Evolutionary conservation across 805 yeast genomes (phyloP).

Genomic region (Candida andamanensis): DNA sequence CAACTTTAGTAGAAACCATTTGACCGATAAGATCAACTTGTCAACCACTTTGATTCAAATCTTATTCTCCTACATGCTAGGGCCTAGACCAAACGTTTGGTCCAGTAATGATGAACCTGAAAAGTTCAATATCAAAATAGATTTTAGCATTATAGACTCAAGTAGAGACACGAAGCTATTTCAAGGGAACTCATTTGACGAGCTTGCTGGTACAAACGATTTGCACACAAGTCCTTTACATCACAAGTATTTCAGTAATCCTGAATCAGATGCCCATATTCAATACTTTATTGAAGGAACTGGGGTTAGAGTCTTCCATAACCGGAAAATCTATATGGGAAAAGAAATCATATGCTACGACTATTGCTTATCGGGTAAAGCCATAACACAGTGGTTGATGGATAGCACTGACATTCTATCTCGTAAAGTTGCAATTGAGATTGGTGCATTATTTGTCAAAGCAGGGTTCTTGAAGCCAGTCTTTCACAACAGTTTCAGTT

Average conservation of each 20-base stretch:
- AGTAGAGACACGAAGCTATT: neutral
- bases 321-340: slow-evolving; percentile 29
- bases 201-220: neutral
- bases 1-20: slow-evolving; percentile 56
- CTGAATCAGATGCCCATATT: slow-evolving; percentile 74
- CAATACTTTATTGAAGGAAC: slow-evolving; percentile 68
- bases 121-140: slow-evolving; percentile 4
- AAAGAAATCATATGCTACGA: slow-evolving; percentile 14
- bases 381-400: slow-evolving; percentile 80
- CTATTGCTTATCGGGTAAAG: slow-evolving; percentile 67
- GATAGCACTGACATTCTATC: slow-evolving; percentile 78
- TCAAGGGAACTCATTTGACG: neutral
- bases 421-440: slow-evolving; percentile 45
- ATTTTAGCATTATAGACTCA: slow-evolving; percentile 1
- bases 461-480: slow-evolving; percentile 2
- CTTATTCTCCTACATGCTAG: slow-evolving; percentile 59
- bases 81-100: slow-evolving; percentile 69
- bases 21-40: slow-evolving; percentile 53
- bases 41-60: slow-evolving; percentile 63
- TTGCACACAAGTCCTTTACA: slow-evolving; percentile 52
- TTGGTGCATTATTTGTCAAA: slow-evolving; percentile 45
- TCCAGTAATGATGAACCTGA: slow-evolving; percentile 44
- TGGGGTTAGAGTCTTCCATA: slow-evolving; percentile 59
- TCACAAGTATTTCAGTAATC: slow-evolving; percentile 78
- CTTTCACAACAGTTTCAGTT: neutral